These are phyloP conservation scores for Crepidotus variabilis DNA, from an alignment of 768 basidiomycete species.

Conservation along the genomic window DNA sequence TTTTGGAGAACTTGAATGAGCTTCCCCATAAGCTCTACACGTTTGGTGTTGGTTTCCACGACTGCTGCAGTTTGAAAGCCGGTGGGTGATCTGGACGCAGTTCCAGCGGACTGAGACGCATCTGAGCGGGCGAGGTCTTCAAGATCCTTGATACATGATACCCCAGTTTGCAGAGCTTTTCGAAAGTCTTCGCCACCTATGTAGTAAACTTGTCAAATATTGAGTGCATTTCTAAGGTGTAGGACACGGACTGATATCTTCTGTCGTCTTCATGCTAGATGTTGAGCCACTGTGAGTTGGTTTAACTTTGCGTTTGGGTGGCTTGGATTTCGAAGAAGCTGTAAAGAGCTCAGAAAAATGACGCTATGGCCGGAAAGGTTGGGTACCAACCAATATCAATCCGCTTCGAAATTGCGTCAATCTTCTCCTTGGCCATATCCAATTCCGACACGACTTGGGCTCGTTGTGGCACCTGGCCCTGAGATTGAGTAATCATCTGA, in stretches of 20 bases:
- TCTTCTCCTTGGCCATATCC: conserved; percentile 69
- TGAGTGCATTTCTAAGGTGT: background rate
- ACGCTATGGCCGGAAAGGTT: background rate
- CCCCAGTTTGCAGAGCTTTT: conserved; percentile 65
- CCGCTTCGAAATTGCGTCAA: conserved; percentile 56
- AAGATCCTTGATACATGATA: conserved; percentile 53
- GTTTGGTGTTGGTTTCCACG: conserved; percentile 46
- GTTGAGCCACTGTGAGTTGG: conserved; percentile 8
- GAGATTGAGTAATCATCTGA: conserved; percentile 4
- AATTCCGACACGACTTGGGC: conserved; percentile 75
- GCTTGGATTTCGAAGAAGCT: conserved; percentile 27
- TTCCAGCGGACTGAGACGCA: conserved; percentile 22
- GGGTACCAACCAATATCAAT: conserved; percentile 49
- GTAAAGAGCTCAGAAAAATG: conserved; percentile 3
- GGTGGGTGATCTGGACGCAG: conserved; percentile 33
- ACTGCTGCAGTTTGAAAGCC: conserved; percentile 25
- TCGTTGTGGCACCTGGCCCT: conserved; percentile 56
- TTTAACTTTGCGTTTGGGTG: conserved; percentile 14
- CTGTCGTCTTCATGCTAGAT: conserved; percentile 14
- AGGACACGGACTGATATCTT: conserved; percentile 37
- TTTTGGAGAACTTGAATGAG: conserved; percentile 65
- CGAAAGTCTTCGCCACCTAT: conserved; percentile 64
- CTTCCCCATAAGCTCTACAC: conserved; percentile 61
- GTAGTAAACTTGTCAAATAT: background rate
- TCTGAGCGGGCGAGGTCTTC: conserved; percentile 39